Evolutionary conservation across 1,284 basidiomycete species (phyloP), one percentile per base, ranked within the genome.

Genomic region (Termitomyces sp.): DNA sequence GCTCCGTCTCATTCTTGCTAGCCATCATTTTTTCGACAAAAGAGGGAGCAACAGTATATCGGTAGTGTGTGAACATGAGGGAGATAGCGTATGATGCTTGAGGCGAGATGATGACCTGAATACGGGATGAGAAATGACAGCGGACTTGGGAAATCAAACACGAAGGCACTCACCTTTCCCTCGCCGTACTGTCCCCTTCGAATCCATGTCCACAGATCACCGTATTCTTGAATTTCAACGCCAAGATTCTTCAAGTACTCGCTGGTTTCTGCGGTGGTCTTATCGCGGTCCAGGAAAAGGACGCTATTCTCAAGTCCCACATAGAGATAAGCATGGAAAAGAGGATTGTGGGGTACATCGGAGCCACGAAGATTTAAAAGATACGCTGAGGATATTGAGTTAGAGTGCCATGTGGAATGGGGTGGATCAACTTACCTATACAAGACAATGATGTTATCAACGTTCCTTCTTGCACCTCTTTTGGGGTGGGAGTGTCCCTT

Each of bases 1-100:
- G 76, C 73, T 98, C 95, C 19, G 79, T 78, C 17, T 82, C 73
- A 66, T 96, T 98, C 82, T 99, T 99, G 66, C 95, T 74, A 1
- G 86, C 83, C 76, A 95, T 92, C 71, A 89, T 83, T 47, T 82
- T 76, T 53, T 92, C 88, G n/a, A 97, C 76, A 53, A 77, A 76
- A 1, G 83, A 80, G 0, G 84, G 82, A 2, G 76, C 71, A 46
- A 90, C 73, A 0, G 86, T 87, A 66, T 88, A 90, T 9, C 88
- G 84, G 68, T 83, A 82, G 64, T 86, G 84, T 0, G 88, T 90
- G 48, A 92, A 74, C 79, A 92, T 88, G 50, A 91, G 76, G 10
- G 86, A 84, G 57, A 92, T 87, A 7, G 88, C 88, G 64, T 90
- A 90, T 1, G 86, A 84, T 0, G 87, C 88, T 56, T 88, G 77